Conservation (phyloP, 441 rosid species). For the Sinapis alba region DNA sequence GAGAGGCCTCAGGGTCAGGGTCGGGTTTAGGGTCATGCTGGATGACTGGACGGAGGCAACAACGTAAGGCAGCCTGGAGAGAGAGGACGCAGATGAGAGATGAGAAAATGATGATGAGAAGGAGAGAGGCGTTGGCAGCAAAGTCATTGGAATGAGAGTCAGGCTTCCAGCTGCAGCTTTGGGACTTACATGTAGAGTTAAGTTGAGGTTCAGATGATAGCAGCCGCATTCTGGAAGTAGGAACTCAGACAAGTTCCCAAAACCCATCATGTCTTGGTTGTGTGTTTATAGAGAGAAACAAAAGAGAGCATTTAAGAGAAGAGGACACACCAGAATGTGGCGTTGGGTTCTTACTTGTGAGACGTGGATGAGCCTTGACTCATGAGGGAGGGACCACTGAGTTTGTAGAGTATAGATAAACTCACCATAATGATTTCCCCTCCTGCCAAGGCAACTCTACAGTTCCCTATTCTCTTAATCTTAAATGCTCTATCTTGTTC, state of each 20-base stretch:
- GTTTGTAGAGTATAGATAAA: slow-evolving; percentile 14
- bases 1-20: slow-evolving; percentile 21
- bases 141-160: slow-evolving; percentile 37
- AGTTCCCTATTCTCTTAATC: slow-evolving; percentile 13
- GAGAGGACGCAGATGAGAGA: slow-evolving; percentile 58
- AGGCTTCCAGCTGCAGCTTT: slow-evolving; percentile 37
- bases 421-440: slow-evolving; percentile 17
- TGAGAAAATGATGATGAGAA: slow-evolving; percentile 64
- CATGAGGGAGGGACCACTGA: slow-evolving; percentile 22
- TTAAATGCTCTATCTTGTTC: slow-evolving; percentile 21
- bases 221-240: slow-evolving; percentile 37
- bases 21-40: slow-evolving; percentile 46
- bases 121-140: slow-evolving; percentile 26
- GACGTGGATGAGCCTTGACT: slow-evolving; percentile 16
- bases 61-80: slow-evolving; percentile 63
- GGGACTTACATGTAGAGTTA: slow-evolving; percentile 29
- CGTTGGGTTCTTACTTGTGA: slow-evolving; percentile 14
- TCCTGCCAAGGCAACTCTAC: slow-evolving; percentile 32
- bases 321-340: slow-evolving; percentile 21
- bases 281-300: slow-evolving; percentile 27
- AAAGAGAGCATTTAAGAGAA: slow-evolving; percentile 24
- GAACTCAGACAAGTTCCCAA: slow-evolving; percentile 25
- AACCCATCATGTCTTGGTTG: slow-evolving; percentile 20
- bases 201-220: slow-evolving; percentile 34
- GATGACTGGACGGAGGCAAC: slow-evolving; percentile 45